Base-by-base conservation (phyloP, 805 yeast genomes). In the Priceomyces melissophilus region DNA sequence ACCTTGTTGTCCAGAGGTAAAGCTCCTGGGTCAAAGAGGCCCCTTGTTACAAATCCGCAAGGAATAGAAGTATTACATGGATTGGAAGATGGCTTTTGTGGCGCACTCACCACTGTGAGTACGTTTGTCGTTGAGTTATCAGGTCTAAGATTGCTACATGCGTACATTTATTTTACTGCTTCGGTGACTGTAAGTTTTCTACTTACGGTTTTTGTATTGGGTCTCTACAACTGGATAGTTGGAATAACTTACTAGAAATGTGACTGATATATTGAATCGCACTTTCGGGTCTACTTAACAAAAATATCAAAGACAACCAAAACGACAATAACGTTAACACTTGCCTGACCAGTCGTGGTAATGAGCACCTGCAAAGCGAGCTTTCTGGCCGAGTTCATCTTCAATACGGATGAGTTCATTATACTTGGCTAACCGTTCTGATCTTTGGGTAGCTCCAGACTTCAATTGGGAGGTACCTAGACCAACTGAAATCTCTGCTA, bases 101-200 rank as follows among this genome's bases (percentile, higher is more conserved):
- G 90, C 1, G 73, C 78, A 2, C 59, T 84, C 38, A 79, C 87
- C 30, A 86, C 96, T 0, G 76, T 87, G 30, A 82, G 91, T 41
- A 84, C 96, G 0, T 84, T 88, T 49, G 73, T 85, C 7, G 79
- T 75, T 32, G 97, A 89, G 57, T 58, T 87, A 30, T 69, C 51
- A 46, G 57, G 55, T 1, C 35, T 61, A 31, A 42, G 55, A 41
- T 39, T 68, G 4, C 30, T 54, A 11, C 45, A 63, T 43, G 61
- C 78, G 3, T 74, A 79, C 40, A 43, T 58, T 6, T 89, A 89
- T 55, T 83, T 76, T 4, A 17, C 61, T 1, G 41, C 55, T 0
- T 73, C 86, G 11, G 52, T 87, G 2, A 50, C 60, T 2, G 40
- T 65, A 0, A 71, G 82, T 11, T 86, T 77, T 54, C 39, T 62